Percentiles rank a stretch among this genome's conserved stretches.
These are phyloP conservation scores for Diaporthe citrichinensis DNA, from an alignment of 2,329 filamentous ascomycete genomes.

Conservation along the genomic window DNA sequence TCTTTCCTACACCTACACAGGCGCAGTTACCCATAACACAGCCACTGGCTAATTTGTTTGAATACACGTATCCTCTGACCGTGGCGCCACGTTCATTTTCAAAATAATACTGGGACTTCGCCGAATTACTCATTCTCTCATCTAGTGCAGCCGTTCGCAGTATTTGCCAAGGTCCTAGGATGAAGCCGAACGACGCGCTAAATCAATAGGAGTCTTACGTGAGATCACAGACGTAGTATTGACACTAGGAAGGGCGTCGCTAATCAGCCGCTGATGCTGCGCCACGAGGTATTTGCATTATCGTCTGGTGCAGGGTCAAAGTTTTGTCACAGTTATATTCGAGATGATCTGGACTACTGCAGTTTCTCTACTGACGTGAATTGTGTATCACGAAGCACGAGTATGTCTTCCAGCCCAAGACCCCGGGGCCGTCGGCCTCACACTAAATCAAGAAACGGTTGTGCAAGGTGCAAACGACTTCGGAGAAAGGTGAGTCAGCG, in stretches of 20 bases:
- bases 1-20: no score
- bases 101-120: neutral
- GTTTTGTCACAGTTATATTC: neutral
- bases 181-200: neutral
- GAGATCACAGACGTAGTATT: constrained; percentile 12
- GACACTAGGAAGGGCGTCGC: neutral
- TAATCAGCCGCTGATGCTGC: constrained; percentile 3
- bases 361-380: neutral
- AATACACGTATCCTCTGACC: neutral
- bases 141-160: no score
- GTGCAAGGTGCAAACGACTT: constrained; percentile 32
- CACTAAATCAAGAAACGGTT: constrained; percentile 33
- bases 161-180: constrained; percentile 1
- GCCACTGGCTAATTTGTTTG: neutral
- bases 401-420: neutral
- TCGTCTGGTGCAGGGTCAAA: neutral
- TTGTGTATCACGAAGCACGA: neutral
- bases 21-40: neutral
- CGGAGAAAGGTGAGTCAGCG: constrained; percentile 33
- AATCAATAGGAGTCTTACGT: constrained; percentile 25
- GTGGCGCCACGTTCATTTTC: neutral
- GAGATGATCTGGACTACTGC: neutral
- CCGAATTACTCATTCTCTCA: neutral
- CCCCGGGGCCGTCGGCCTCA: constrained; percentile 26
- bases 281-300: constrained; percentile 19